Evolutionary conservation across 768 basidiomycete genomes (phyloP), one percentile per base, ranked within the genome.

Genomic region (Podaxis pistillaris): DNA sequence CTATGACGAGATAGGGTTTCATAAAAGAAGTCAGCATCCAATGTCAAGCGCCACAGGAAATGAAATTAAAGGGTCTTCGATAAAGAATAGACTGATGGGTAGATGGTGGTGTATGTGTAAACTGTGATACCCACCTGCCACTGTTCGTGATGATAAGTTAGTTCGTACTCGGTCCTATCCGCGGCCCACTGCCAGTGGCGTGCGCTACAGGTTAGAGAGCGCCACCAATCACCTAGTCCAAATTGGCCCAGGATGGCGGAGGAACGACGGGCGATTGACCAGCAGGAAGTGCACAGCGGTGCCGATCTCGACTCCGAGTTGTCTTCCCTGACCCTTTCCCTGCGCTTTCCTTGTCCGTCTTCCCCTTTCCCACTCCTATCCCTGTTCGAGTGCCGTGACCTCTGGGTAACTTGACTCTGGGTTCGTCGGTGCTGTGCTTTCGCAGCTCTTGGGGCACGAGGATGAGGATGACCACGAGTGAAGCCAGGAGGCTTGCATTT

Each of bases 131-230:
- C 8, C 65, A 79, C 78, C 77, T 81, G 76, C 82, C 82, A 83
- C 36, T 79, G 79, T 58, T 79, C 77, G 37, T 75, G 73, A n/a
- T 75, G 70, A 65, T 80, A 78, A 17, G 71, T 59, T 38, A 83
- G 66, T 51, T 78, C 74, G 57, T 81, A 85, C 64, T 81, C 81
- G 58, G 78, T 80, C 58, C 79, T 67, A 11, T 74, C 78, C 0
- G 73, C 33, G 3, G 72, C 56, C 83, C 82, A 84, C 52, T 72
- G 71, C 82, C 83, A 84, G 63, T 76, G 71, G 13, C 75, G 70
- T 3, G 74, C 69, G 67, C 79, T 82, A 30, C 46, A 60, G 4
- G 54, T 49, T 4, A 51, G 22, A 36, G 56, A 51, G 12, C 61
- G 55, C 59, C 54, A 63, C 64, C 67, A 59, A 46, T 63, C 37